Conservation (phyloP, 176 grass and related monocot species). For the Raddia guianensis region DNA sequence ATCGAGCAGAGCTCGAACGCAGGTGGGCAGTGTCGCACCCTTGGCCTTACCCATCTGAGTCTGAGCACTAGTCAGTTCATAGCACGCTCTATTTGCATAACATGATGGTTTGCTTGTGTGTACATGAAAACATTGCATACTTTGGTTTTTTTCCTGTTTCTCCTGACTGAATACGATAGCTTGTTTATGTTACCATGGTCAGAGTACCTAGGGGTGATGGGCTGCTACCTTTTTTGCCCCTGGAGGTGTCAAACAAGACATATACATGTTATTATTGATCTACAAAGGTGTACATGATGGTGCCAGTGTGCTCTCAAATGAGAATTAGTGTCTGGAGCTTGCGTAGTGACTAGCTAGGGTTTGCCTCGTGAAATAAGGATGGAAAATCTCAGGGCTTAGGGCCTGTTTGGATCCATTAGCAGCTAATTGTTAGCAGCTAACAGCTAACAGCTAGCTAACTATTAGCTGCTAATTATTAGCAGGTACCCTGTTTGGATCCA, state of each 20-base stretch:
- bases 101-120: not conserved
- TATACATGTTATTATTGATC: not conserved
- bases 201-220: not conserved
- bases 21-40: too few relatives aligned
- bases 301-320: not conserved
- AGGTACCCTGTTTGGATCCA: too few relatives aligned
- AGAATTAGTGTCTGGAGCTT: slow-evolving; percentile 8
- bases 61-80: too few relatives aligned
- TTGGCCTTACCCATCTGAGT: too few relatives aligned
- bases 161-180: not conserved
- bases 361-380: not conserved
- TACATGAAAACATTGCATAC: too few relatives aligned
- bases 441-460: too few relatives aligned
- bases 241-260: not conserved
- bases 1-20: too few relatives aligned
- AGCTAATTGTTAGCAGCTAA: too few relatives aligned
- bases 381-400: not conserved
- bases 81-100: not conserved
- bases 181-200: not conserved
- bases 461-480: too few relatives aligned
- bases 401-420: too few relatives aligned
- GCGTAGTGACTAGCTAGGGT: not conserved
- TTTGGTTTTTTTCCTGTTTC: not conserved
- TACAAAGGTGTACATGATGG: not conserved
- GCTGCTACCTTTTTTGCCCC: too few relatives aligned